phyloP scores from a whole-genome alignment of 139 green algal genomes.

The Chlamydomonas sp. region DNA sequence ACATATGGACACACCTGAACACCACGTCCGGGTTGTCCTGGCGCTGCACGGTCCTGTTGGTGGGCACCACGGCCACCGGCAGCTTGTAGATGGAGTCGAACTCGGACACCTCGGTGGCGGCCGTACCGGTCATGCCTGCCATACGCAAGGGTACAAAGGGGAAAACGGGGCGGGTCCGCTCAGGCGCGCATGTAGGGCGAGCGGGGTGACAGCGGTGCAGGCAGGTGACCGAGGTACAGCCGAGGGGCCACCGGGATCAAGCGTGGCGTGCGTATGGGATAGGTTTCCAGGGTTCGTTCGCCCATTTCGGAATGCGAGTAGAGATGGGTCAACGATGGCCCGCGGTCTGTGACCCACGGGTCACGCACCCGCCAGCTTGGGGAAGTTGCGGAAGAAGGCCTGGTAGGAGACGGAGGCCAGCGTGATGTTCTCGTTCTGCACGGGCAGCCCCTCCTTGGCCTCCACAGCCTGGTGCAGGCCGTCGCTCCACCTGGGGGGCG shows the following conservation, averaged over 20 bases:
- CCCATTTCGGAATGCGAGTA: no score
- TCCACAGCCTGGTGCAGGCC: conserved; percentile 97
- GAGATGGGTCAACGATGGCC: background rate
- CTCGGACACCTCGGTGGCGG: conserved; percentile 94
- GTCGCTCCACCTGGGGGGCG: conserved; percentile 80
- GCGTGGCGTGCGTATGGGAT: no score
- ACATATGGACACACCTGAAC: conserved; percentile 66
- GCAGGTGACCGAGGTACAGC: no score
- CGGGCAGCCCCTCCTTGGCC: conserved; percentile 96
- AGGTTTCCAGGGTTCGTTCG: no score
- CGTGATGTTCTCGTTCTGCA: conserved; percentile 96
- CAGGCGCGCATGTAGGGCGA: no score
- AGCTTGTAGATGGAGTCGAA: conserved; percentile 98
- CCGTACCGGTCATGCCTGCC: conserved; percentile 93
- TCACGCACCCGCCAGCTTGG: conserved; percentile 68
- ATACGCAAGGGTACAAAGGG: background rate
- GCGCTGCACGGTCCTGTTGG: conserved; percentile 62
- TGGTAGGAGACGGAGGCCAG: conserved; percentile 97
- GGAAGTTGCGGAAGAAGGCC: conserved; percentile 81
- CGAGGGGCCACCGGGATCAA: no score
- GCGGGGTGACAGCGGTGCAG: no score
- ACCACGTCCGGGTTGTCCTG: conserved; percentile 96
- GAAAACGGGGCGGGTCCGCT: no score
- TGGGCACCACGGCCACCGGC: conserved; percentile 82
- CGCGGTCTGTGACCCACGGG: background rate